Conservation (phyloP, 495 filamentous ascomycete species). For the Geoglossum glabrum region DNA sequence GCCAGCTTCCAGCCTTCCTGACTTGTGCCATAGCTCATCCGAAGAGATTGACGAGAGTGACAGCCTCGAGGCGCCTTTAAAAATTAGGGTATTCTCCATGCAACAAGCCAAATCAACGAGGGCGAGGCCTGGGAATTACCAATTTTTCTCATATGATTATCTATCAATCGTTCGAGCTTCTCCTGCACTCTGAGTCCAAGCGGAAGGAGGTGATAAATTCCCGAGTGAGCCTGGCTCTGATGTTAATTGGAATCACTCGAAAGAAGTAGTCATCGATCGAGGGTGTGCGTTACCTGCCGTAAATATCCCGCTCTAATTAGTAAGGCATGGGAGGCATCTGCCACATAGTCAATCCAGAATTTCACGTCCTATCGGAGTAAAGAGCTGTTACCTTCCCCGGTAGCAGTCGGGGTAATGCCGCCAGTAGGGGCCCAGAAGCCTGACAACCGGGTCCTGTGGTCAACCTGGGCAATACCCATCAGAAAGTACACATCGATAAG, state of each 20-base stretch:
- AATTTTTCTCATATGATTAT: constrained; percentile 66
- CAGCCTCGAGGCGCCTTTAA: constrained; percentile 62
- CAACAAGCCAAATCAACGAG: not conserved
- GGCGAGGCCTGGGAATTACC: constrained; percentile 26
- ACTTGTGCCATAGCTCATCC: constrained; percentile 61
- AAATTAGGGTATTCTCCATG: not conserved
- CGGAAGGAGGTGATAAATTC: constrained; percentile 83
- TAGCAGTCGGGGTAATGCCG: constrained; percentile 7
- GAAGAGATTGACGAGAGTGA: constrained; percentile 76
- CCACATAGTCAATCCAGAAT: not conserved
- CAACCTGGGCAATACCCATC: constrained; percentile 18
- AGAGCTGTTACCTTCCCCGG: constrained; percentile 2
- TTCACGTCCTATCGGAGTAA: not conserved
- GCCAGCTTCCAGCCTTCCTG: constrained; percentile 33
- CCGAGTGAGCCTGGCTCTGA: constrained; percentile 46
- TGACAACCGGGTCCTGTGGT: constrained; percentile 43
- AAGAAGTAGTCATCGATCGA: not conserved
- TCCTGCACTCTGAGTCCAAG: constrained; percentile 77
- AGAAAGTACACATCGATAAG: not conserved
- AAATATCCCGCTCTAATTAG: constrained; percentile 63
- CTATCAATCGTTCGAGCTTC: constrained; percentile 69
- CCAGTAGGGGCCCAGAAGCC: constrained; percentile 54
- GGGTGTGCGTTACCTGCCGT: constrained; percentile 34
- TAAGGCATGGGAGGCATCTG: constrained; percentile 49
- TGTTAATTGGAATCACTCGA: not conserved